Evolutionary conservation across 2,329 filamentous ascomycete species (phyloP).

Genomic region (Nemania sp.): DNA sequence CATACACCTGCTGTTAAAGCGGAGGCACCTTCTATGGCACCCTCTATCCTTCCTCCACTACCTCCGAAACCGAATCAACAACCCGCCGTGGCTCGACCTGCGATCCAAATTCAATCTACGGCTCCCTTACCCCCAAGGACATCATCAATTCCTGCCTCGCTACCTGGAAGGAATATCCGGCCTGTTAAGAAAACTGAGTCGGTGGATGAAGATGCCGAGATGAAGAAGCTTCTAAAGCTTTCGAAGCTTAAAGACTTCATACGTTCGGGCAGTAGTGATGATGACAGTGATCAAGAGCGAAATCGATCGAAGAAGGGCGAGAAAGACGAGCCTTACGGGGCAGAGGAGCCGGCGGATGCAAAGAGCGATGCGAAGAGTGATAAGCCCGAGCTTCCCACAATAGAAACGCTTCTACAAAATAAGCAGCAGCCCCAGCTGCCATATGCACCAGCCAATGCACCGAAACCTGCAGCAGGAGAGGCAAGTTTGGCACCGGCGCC

Average conservation of each 20-base stretch:
- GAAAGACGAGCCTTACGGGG: slow-evolving; percentile 2
- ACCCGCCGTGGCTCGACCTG: slow-evolving; percentile 32
- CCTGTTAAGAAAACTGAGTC: slow-evolving; percentile 27
- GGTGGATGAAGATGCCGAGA: slow-evolving; percentile 23
- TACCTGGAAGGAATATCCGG: slow-evolving; percentile 35
- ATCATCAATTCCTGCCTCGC: slow-evolving; percentile 30
- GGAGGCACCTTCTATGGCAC: slow-evolving; percentile 26
- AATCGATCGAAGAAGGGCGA: neutral
- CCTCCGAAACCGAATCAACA: slow-evolving; percentile 21
- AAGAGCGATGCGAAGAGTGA: slow-evolving; percentile 1
- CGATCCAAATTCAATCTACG: slow-evolving; percentile 6
- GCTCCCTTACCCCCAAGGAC: slow-evolving; percentile 30
- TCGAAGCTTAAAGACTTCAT: slow-evolving; percentile 32
- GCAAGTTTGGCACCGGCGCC: neutral
- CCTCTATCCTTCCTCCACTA: slow-evolving; percentile 32
- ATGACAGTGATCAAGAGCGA: slow-evolving; percentile 3
- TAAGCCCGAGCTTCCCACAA: slow-evolving; percentile 18
- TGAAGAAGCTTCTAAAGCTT: slow-evolving; percentile 22
- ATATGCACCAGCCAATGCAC: neutral
- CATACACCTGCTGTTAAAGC: slow-evolving; percentile 25
- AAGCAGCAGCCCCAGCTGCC: slow-evolving; percentile 1
- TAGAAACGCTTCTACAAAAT: slow-evolving; percentile 11
- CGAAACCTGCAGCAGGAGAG: slow-evolving; percentile 1
- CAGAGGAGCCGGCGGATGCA: neutral
- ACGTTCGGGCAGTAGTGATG: slow-evolving; percentile 11